Evolutionary conservation across 371 early-diverging fungal species (phyloP), one percentile per base, ranked within the genome.

Genomic region (Mucor irregularis): DNA sequence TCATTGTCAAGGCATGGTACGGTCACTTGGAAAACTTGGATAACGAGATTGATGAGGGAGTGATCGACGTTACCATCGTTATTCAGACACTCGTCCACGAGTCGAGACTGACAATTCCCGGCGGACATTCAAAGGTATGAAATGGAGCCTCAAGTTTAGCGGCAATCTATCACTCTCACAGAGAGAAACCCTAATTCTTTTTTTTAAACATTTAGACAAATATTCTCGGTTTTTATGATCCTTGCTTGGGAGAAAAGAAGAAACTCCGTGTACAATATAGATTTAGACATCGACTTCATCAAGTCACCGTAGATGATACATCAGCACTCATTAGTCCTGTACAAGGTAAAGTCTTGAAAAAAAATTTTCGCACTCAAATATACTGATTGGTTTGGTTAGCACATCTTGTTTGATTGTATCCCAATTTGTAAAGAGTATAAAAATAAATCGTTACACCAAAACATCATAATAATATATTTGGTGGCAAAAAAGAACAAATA

Each of bases 191-290:
- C 21, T 21, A 26, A 17, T 35, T 22, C 40, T 53, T 45, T 22
- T 31, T 38, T 37, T 37, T 29, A 8, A 37, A n/a, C n/a, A n/a
- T n/a, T n/a, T 71, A 90, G 90, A 76, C 87, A 34, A 89, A 88
- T 58, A 80, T 96, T 50, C 78, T 94, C 48, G 98, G 98, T 2
- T 96, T 98, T 71, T 96, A 93, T 64, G 97, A 98, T 77, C 98
- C 98, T 28, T 93, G 94, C 62, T 83, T 94, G 37, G 96, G 96
- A 21, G 90, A 90, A 58, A 67, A 72, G 28, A 97, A 97, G 69
- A 76, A 84, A 49, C 79, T 96, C 49, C 80, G 81, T 48, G 87
- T 97, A 49, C 85, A 80, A 38, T 97, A 97, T 71, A 75, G 77
- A 68, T 97, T 95, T 80, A 83, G 87, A 61, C 85, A 89, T 61